Percentiles rank a stretch among this genome's conserved stretches.
phyloP scores from a whole-genome alignment of 2,329 filamentous ascomycete genomes.

The Thermoascus crustaceus region DNA sequence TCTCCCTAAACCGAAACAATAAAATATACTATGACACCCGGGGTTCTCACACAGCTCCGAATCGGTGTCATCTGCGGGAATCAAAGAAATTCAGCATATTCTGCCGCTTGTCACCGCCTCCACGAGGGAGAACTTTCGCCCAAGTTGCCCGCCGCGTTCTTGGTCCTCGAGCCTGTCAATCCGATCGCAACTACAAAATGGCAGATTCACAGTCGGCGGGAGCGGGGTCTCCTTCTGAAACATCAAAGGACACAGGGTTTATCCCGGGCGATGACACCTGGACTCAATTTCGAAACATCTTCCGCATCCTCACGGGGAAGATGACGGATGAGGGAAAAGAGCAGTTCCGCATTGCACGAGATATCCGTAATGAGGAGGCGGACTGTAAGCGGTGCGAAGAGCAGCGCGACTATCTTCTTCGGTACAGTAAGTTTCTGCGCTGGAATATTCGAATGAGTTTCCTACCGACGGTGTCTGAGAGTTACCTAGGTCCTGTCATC shows the following conservation, averaged over 20 bases:
- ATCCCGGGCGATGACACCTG: conserved; percentile 33
- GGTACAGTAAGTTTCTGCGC: conserved; percentile 50
- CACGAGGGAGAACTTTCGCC: conserved; percentile 1
- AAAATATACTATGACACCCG: not conserved
- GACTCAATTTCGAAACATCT: conserved; percentile 71
- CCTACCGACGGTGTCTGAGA: conserved; percentile 6
- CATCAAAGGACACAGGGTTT: conserved; percentile 27
- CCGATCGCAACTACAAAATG: conserved; percentile 17
- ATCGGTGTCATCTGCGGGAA: conserved; percentile 19
- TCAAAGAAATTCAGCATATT: not conserved
- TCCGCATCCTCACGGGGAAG: conserved; percentile 67
- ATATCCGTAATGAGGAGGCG: conserved; percentile 63
- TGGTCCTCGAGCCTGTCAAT: not conserved
- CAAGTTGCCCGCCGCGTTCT: not conserved
- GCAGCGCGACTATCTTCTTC: conserved; percentile 73
- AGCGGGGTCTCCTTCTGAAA: conserved; percentile 13
- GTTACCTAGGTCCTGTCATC: conserved; percentile 58
- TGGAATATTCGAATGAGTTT: not conserved
- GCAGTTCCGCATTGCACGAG: conserved; percentile 70
- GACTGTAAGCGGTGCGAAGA: conserved; percentile 78
- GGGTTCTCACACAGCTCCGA: conserved; percentile 23
- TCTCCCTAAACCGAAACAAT: no score
- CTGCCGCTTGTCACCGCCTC: conserved; percentile 1
- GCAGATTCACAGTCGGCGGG: conserved; percentile 19
- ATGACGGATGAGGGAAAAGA: conserved; percentile 61